Evolutionary conservation across 1,284 basidiomycete species (phyloP).

Genomic region (Singerocomus rubriflavus): DNA sequence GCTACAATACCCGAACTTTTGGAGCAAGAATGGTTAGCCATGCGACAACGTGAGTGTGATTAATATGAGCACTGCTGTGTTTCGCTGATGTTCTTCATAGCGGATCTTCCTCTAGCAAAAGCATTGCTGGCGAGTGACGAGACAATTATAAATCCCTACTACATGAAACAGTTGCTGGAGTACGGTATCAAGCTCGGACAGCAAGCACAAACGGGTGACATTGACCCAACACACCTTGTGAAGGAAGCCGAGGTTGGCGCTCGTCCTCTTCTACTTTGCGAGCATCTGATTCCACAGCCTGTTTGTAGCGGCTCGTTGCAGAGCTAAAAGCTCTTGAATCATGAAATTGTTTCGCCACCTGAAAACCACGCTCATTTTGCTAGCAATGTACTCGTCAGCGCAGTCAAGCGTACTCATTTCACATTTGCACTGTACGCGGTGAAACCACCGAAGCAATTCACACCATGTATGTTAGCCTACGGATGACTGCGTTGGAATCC

Average conservation of each 20-base stretch:
- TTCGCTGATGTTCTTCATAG: conserved; percentile 15
- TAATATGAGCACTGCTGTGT: conserved; percentile 13
- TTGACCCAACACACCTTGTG: conserved; percentile 39
- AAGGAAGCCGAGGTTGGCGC: conserved; percentile 50
- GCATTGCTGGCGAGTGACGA: conserved; percentile 50
- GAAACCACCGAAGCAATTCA: conserved; percentile 26
- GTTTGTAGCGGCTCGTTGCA: conserved; percentile 35
- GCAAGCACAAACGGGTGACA: conserved; percentile 33
- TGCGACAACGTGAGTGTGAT: conserved; percentile 47
- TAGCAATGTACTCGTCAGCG: conserved; percentile 30
- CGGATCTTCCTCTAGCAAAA: conserved; percentile 30
- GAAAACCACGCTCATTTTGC: conserved; percentile 10
- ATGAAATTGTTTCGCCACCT: conserved; percentile 11
- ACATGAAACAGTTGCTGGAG: conserved; percentile 66
- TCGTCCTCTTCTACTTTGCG: background rate
- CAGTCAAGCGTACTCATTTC: conserved; percentile 22
- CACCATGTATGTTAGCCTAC: conserved; percentile 32
- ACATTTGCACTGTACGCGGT: conserved; percentile 31
- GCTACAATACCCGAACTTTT: conserved; percentile 78
- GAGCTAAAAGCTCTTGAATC: conserved; percentile 37
- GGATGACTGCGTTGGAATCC: conserved; percentile 13
- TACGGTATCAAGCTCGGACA: conserved; percentile 62
- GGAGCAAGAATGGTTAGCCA: conserved; percentile 63
- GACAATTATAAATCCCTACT: conserved; percentile 69
- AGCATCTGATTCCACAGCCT: background rate